Evolutionary conservation across 345 rosid genomes (phyloP).

Genomic region (Euphorbia tirucalli): DNA sequence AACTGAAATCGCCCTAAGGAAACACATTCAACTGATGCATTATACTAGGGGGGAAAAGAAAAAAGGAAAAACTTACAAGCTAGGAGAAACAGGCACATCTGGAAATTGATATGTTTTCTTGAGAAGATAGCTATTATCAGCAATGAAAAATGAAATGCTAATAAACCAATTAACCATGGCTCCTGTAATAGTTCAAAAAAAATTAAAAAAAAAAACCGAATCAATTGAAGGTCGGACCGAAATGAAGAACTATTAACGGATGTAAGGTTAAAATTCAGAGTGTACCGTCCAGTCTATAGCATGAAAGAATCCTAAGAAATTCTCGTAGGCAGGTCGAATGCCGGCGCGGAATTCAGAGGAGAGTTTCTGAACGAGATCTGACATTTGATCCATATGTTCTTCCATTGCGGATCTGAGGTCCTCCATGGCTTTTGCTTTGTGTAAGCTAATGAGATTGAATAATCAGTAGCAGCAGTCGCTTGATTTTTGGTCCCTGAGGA

Average conservation of each 20-base stretch:
- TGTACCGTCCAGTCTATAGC: conserved; percentile 93
- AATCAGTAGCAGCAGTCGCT: neutral
- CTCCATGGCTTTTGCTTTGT: conserved; percentile 41
- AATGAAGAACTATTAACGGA: neutral
- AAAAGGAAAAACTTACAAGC: conserved; percentile 51
- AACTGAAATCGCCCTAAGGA: neutral
- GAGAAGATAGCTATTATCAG: conserved; percentile 52
- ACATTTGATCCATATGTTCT: conserved; percentile 70
- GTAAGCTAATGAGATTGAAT: neutral
- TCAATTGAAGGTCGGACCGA: neutral
- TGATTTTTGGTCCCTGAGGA: neutral
- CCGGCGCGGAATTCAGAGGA: conserved; percentile 79
- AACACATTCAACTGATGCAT: neutral
- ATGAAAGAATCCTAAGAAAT: conserved; percentile 78
- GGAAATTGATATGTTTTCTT: conserved; percentile 71
- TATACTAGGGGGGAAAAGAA: neutral
- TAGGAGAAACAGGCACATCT: conserved; percentile 73
- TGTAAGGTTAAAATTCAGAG: neutral
- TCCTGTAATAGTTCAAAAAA: conserved; percentile 52
- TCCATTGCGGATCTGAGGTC: conserved; percentile 69
- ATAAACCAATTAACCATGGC: conserved; percentile 68
- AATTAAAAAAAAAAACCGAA: neutral
- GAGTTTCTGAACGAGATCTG: conserved; percentile 80
- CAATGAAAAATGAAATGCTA: conserved; percentile 60
- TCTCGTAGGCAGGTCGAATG: conserved; percentile 70